A percentile compares a stretch with the other conserved stretches of the same genome.
Evolutionary conservation across 2,329 filamentous ascomycete genomes (phyloP).

Genomic region (Cladophialophora psammophila): DNA sequence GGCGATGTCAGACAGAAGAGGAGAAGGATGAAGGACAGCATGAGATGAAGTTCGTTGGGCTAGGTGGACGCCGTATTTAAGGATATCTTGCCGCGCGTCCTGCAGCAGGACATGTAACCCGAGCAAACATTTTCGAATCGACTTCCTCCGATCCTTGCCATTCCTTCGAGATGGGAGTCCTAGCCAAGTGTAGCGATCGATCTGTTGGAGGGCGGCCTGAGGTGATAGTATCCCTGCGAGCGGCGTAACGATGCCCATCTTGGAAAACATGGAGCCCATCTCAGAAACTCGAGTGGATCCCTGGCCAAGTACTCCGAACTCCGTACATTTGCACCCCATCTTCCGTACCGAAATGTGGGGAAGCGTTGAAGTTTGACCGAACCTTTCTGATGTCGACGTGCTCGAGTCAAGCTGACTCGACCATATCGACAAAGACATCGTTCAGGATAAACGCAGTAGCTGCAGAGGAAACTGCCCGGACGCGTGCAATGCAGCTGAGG

Average conservation of each 20-base stretch:
- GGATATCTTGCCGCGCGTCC: neutral
- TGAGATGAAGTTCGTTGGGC: neutral
- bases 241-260: neutral
- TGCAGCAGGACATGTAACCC: neutral
- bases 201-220: neutral
- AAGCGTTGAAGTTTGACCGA: neutral
- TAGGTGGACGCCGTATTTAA: neutral
- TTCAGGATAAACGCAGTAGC: neutral
- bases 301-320: neutral
- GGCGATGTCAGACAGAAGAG: neutral
- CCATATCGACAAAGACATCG: constrained; percentile 7
- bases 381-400: neutral
- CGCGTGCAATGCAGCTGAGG: neutral
- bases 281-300: neutral
- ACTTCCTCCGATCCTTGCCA: neutral
- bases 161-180: neutral
- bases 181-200: neutral
- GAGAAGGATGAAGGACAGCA: neutral
- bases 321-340: neutral
- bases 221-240: neutral
- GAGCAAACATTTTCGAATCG: neutral
- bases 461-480: neutral
- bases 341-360: constrained; percentile 2
- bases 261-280: neutral
- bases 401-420: constrained; percentile 27